Percentiles rank a stretch among this genome's conserved stretches.
Conservation (phyloP, 495 filamentous ascomycete genomes). For the Glarea lozoyensis region DNA sequence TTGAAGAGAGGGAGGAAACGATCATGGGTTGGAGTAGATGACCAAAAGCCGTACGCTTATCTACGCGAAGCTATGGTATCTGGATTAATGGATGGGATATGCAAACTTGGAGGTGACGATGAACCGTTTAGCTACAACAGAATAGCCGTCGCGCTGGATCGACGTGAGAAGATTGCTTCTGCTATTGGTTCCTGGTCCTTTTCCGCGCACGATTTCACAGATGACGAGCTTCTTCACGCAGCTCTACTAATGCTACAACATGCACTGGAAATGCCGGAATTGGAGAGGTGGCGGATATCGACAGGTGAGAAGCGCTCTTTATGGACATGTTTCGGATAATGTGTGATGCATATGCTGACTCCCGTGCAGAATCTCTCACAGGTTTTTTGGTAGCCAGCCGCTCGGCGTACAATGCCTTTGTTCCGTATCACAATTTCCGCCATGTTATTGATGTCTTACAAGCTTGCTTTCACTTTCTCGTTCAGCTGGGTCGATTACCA, state of each 20-base stretch:
- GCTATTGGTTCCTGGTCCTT: conserved; percentile 81
- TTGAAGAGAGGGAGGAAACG: conserved; percentile 65
- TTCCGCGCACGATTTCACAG: conserved; percentile 76
- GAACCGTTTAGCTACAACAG: conserved; percentile 32
- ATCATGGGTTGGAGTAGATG: conserved; percentile 86
- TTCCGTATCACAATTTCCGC: conserved; percentile 98
- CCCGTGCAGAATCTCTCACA: conserved; percentile 39
- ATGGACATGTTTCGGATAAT: conserved; percentile 16
- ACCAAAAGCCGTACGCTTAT: conserved; percentile 82
- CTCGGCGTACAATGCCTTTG: conserved; percentile 84
- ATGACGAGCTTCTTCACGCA: conserved; percentile 78
- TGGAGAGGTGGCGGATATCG: conserved; percentile 69
- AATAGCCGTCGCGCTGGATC: conserved; percentile 43
- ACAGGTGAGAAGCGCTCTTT: conserved; percentile 43
- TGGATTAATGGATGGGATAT: conserved; percentile 84
- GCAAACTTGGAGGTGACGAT: conserved; percentile 50
- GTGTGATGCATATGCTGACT: conserved; percentile 17
- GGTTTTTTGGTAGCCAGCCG: conserved; percentile 77
- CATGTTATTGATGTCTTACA: conserved; percentile 95
- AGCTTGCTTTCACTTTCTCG: conserved; percentile 85
- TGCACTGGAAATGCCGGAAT: conserved; percentile 70
- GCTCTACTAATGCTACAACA: conserved; percentile 82
- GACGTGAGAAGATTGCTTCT: conserved; percentile 51
- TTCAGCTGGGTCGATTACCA: conserved; percentile 70
- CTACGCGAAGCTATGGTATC: conserved; percentile 82